Evolutionary conservation across 148 eudicot genomes (phyloP), one percentile per base, ranked within the genome.

Genomic region (Limonium bicolor): DNA sequence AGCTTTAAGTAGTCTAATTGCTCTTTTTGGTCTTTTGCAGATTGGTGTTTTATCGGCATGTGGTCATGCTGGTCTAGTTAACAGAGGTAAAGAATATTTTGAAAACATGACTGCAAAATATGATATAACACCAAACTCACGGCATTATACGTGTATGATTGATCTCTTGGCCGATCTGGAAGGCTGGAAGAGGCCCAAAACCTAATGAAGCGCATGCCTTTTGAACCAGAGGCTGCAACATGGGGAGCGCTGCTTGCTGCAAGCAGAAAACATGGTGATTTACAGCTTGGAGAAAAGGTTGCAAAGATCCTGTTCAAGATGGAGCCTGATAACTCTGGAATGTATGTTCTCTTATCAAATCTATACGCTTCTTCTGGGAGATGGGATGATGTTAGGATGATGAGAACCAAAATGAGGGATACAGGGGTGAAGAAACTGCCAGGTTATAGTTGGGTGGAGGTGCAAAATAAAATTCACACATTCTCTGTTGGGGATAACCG

Each of bases 211-310:
- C 53, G 36, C 31, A 70, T 70, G 71, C 76, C 76, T 43, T 61
- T 70, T 62, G 55, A 56, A 38, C 71, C 76, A 13, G 71, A 70
- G 54, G 58, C 76, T 46, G 63, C 71, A 35, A 50, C 71, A 34
- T 70, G 76, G 76, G 71, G 76, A 36, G 71, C 71, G 14, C 60
- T 70, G 43, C 71, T 70, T 40, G 76, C 61, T 37, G 76, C 76
- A 18, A 59, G 71, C 45, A 58, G 54, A 48, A 61, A 65, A 39
- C 65, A 66, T 23, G 71, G 71, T 8, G 58, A 70, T 16, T 29
- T 53, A 5, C 61, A 70, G 36, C 63, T 70, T 36, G 76, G 58
- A 40, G 76, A 70, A 62, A 62, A 62, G 46, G 68, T 71, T 31
- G 76, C 71, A 2, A 58, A 70, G 41, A 51, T 50, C n/a, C 53